phyloP scores from a whole-genome alignment of 495 filamentous ascomycete species.

The Apodospora peruviana region DNA sequence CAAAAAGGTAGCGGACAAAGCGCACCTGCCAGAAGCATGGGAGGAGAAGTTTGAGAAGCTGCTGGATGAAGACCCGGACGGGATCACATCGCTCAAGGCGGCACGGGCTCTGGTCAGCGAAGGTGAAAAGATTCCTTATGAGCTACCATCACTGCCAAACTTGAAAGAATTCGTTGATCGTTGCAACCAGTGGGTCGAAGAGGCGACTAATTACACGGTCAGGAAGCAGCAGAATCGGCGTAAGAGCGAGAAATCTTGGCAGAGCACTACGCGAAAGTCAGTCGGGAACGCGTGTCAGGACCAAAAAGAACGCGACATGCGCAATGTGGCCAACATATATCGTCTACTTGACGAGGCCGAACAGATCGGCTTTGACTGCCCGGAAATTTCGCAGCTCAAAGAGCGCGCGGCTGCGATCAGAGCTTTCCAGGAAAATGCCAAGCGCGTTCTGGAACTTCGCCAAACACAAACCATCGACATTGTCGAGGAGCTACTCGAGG shows the following conservation, averaged over 20 bases:
- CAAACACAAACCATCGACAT: constrained; percentile 55
- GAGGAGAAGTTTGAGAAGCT: constrained; percentile 81
- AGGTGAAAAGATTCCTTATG: constrained; percentile 95
- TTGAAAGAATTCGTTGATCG: constrained; percentile 87
- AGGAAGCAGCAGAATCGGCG: constrained; percentile 97
- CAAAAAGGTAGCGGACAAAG: constrained; percentile 79
- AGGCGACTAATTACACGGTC: constrained; percentile 93
- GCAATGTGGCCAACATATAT: constrained; percentile 84
- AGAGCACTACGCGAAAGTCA: constrained; percentile 59
- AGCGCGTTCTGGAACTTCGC: constrained; percentile 55
- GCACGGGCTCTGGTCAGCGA: constrained; percentile 81
- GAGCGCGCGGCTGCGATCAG: constrained; percentile 85
- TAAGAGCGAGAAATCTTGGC: constrained; percentile 93
- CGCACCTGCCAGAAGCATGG: constrained; percentile 82
- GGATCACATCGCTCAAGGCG: constrained; percentile 78
- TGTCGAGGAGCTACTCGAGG: constrained; percentile 85
- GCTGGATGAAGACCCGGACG: constrained; percentile 74
- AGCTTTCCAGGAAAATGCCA: constrained; percentile 76
- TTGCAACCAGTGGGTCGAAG: constrained; percentile 97
- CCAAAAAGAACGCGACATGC: constrained; percentile 83
- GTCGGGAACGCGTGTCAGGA: constrained; percentile 60
- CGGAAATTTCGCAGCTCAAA: constrained; percentile 80
- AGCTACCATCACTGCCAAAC: constrained; percentile 74
- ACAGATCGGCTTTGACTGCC: constrained; percentile 87
- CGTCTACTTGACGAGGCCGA: constrained; percentile 80